phyloP scores from a whole-genome alignment of 805 yeast genomes.

The Yamadazyma ubonensis region DNA sequence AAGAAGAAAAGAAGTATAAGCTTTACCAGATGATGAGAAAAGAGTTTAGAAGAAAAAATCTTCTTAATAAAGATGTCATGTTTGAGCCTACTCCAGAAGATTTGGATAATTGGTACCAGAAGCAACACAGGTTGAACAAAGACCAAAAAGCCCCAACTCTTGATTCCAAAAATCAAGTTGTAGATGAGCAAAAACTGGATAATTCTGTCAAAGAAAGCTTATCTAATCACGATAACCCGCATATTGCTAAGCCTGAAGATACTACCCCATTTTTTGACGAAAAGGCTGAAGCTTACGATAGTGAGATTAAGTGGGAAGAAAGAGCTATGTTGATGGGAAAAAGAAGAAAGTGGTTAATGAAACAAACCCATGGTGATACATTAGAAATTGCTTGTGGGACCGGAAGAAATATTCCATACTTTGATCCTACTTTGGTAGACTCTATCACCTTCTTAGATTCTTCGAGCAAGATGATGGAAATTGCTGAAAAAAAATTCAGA shows the following conservation, averaged over 20 bases:
- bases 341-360: slow-evolving; percentile 78
- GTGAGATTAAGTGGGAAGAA: slow-evolving; percentile 75
- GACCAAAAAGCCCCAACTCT: slow-evolving; percentile 24
- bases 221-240: slow-evolving; percentile 40
- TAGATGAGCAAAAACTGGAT: background rate
- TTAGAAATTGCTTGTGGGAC: slow-evolving; percentile 96
- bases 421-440: slow-evolving; percentile 56
- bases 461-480: slow-evolving; percentile 80
- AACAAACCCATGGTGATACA: slow-evolving; percentile 80
- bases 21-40: slow-evolving; percentile 58
- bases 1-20: slow-evolving; percentile 58
- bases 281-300: slow-evolving; percentile 79
- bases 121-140: slow-evolving; percentile 27
- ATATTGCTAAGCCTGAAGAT: slow-evolving; percentile 69
- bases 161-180: slow-evolving; percentile 6
- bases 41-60: slow-evolving; percentile 40
- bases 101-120: slow-evolving; percentile 40
- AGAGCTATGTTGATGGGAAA: slow-evolving; percentile 56
- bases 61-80: slow-evolving; percentile 31
- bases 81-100: slow-evolving; percentile 44
- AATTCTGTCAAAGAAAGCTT: slow-evolving; percentile 21
- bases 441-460: slow-evolving; percentile 87
- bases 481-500: slow-evolving; percentile 71
- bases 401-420: slow-evolving; percentile 82
- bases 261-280: slow-evolving; percentile 76